Percentiles rank a stretch among this genome's conserved stretches.
These are phyloP conservation scores for Centaurea solstitialis DNA, from an alignment of 129 eudicot genomes.

Conservation along the genomic window DNA sequence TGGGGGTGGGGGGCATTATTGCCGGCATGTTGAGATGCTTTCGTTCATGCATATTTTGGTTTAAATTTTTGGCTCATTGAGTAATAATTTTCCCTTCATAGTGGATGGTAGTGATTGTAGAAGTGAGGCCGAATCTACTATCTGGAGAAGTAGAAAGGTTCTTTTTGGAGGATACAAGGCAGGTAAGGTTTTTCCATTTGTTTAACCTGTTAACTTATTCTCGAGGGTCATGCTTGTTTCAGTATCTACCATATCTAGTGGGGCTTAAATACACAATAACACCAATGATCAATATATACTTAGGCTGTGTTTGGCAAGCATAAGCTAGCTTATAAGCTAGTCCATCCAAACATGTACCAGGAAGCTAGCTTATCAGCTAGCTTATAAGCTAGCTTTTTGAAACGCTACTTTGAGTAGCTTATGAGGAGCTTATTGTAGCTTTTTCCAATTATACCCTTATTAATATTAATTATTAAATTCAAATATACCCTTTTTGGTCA, in stretches of 20 bases:
- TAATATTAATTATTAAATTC: too few relatives aligned
- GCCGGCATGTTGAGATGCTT: neutral
- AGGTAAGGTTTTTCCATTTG: conserved; percentile 38
- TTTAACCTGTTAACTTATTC: neutral
- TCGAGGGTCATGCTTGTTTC: neutral
- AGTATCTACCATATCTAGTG: neutral
- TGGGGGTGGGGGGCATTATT: neutral
- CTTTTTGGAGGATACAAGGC: conserved; percentile 61
- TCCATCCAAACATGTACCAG: too few relatives aligned
- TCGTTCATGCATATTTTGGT: neutral
- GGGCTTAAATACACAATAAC: neutral
- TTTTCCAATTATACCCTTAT: too few relatives aligned
- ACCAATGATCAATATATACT: neutral
- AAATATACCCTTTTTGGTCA: too few relatives aligned
- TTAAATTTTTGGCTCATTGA: neutral
- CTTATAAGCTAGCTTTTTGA: too few relatives aligned
- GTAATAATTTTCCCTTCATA: conserved; percentile 15
- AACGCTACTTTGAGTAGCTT: too few relatives aligned
- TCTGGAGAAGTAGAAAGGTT: conserved; percentile 65
- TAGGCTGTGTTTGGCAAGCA: too few relatives aligned
- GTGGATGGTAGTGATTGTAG: conserved; percentile 70
- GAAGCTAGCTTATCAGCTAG: too few relatives aligned
- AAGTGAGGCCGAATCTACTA: conserved; percentile 81
- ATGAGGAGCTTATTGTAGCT: too few relatives aligned
- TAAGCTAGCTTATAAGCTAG: too few relatives aligned